Evolutionary conservation across 352 stramenopile species (phyloP), one percentile per base, ranked within the genome.

Genomic region (Plasmopara muralis): DNA sequence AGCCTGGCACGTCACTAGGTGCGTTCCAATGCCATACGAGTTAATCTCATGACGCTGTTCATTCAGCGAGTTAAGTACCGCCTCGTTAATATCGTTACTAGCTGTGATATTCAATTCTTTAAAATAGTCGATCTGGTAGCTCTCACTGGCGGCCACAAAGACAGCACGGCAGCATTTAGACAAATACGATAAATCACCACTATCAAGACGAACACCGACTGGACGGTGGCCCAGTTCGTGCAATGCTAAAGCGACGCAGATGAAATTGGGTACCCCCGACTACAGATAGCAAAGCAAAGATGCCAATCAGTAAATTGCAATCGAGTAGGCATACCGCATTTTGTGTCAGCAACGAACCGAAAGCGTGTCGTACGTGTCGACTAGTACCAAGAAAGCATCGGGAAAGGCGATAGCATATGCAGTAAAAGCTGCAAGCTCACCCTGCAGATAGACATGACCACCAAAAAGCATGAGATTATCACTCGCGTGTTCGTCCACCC

Each of bases 11-110:
- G 97, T 99, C 34, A 99, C 89, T 37, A 97, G 60, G 65, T 97
- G 81, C 34, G 93, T 98, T 10, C 95, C 95, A 65, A 99, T 98
- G 39, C 95, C 95, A 64, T 96, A 98, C 33, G 89, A 72, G 50
- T 97, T 95, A 52, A 98, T 98, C 41, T 93, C 88, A 68, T 99
- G 95, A 49, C 91, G 86, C 73, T 93, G 53, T 63, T 98, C 87
- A 52, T 95, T 96, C 5, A 99, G 70, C 12, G 93, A 93, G 56
- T 97, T 87, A 7, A 99, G 70, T 7, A 97, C 87, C 0, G 89
- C 74, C 72, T 99, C 97, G 72, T 99, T 99, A 73, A 99, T 98
- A 71, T 99, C 96, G 76, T 99, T 99, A 62, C 85, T 98, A 13
- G 96, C 97, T 4, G 98, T 96, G 66, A 99, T 98, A 57, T 73